Percentiles rank a stretch among this genome's conserved stretches.
phyloP scores from a whole-genome alignment of 768 basidiomycete genomes.

The Pleurotus pulmonarius region DNA sequence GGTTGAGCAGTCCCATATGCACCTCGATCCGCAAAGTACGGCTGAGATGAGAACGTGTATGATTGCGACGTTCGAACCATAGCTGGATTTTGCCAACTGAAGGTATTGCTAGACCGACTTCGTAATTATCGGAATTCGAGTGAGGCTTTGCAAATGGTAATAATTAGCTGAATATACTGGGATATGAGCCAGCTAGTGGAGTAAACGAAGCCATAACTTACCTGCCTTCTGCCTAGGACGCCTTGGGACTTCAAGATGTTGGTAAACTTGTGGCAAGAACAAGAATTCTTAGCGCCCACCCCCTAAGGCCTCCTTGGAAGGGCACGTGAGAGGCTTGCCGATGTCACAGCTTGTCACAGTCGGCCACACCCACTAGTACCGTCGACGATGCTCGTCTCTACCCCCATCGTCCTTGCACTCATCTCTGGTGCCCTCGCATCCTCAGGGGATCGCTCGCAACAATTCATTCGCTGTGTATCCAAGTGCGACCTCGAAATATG shows the following conservation, averaged over 20 bases:
- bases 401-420: not conserved
- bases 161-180: no score
- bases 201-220: no score
- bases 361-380: not conserved
- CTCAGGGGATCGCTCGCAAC: slow-evolving; percentile 56
- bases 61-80: slow-evolving; percentile 48
- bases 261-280: no score
- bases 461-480: slow-evolving; percentile 49
- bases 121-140: no score
- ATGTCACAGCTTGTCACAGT: not conserved
- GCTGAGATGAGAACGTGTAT: slow-evolving; percentile 66
- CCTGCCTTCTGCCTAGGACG: no score
- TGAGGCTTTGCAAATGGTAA: no score
- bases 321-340: no score
- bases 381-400: not conserved
- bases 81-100: not conserved
- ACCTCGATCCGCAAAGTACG: slow-evolving; percentile 78
- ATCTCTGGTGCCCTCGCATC: slow-evolving; percentile 35
- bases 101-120: not conserved
- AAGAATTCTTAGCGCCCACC: no score
- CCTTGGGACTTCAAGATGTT: no score
- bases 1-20: slow-evolving; percentile 68
- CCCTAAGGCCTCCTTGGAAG: no score
- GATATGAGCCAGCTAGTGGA: no score
- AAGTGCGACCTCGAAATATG: slow-evolving; percentile 41